Conservation (phyloP, 257 asterid species). For the Solanum peruvianum region DNA sequence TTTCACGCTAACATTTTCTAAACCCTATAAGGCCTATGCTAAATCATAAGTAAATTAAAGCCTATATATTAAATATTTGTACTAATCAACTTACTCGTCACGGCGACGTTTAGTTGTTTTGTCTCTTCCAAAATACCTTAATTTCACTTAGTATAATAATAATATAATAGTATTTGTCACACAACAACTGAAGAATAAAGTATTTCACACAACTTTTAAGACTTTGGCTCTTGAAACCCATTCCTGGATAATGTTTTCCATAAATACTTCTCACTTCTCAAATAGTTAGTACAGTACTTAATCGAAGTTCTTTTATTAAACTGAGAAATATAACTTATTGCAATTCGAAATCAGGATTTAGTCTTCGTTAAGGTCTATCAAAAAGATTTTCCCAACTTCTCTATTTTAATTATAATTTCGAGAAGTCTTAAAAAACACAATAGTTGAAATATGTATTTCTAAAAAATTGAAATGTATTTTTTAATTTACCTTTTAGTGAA, state of each 20-base stretch:
- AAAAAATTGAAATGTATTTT: background rate
- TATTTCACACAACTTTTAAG: background rate
- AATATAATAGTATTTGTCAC: background rate
- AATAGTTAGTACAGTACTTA: background rate
- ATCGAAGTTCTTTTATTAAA: background rate
- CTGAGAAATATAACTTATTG: background rate
- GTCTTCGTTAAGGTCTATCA: background rate
- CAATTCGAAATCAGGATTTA: background rate
- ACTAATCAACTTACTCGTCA: constrained; percentile 17
- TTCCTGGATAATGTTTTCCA: background rate
- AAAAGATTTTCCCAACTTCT: background rate
- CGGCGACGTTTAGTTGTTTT: constrained; percentile 28
- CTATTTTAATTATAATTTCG: background rate
- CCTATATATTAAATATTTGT: background rate
- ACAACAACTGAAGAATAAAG: background rate
- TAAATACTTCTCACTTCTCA: background rate
- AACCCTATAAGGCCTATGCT: background rate
- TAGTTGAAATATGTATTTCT: background rate
- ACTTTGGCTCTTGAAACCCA: background rate
- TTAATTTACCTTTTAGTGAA: background rate
- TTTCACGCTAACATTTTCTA: background rate
- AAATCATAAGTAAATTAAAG: background rate
- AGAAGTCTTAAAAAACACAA: background rate
- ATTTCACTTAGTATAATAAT: background rate
- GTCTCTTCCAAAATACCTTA: background rate